Percentiles rank a stretch among this genome's conserved stretches.
These are phyloP conservation scores for Pseudophaeomoniella oleicola DNA, from an alignment of 2,329 filamentous ascomycete genomes.

Conservation along the genomic window DNA sequence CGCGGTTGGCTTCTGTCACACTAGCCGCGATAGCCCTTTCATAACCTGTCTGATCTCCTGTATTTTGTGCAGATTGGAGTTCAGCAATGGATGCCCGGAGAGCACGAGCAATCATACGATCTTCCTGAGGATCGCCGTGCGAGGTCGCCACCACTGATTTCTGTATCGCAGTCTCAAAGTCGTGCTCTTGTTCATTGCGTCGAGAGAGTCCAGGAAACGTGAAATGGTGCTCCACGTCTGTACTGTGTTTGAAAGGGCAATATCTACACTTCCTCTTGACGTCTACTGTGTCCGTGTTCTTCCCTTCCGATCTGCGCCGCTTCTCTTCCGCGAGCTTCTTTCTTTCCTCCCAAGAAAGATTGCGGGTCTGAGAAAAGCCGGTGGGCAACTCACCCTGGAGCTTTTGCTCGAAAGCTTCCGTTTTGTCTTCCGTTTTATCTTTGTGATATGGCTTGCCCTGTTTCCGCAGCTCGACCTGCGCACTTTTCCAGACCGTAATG, in stretches of 20 bases:
- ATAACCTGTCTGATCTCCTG: conserved; percentile 29
- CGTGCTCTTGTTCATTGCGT: conserved; percentile 20
- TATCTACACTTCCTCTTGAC: conserved; percentile 10
- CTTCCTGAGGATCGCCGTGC: conserved; percentile 52
- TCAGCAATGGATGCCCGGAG: conserved; percentile 58
- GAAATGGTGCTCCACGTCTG: conserved; percentile 6
- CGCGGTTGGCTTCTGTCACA: conserved; percentile 24
- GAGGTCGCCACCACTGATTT: conserved; percentile 57
- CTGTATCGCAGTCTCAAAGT: conserved; percentile 59
- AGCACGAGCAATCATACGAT: conserved; percentile 55
- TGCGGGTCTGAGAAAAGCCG: conserved; percentile 36
- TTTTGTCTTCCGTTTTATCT: conserved; percentile 40
- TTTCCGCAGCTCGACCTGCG: conserved; percentile 43
- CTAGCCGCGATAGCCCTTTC: conserved; percentile 36
- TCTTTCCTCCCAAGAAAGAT: conserved; percentile 35
- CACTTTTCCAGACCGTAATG: conserved; percentile 47
- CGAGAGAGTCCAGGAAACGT: conserved; percentile 7
- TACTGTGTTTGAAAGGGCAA: conserved; percentile 10
- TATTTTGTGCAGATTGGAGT: conserved; percentile 24
- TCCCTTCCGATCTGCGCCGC: conserved; percentile 7
- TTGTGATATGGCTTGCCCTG: conserved; percentile 9
- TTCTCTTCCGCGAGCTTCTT: conserved; percentile 31
- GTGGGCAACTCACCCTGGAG: conserved; percentile 21
- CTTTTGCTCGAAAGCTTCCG: conserved; percentile 19
- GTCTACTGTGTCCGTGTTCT: conserved; percentile 10